phyloP scores from a whole-genome alignment of 2,329 filamentous ascomycete species.

The Rhynchosporium secalis region DNA sequence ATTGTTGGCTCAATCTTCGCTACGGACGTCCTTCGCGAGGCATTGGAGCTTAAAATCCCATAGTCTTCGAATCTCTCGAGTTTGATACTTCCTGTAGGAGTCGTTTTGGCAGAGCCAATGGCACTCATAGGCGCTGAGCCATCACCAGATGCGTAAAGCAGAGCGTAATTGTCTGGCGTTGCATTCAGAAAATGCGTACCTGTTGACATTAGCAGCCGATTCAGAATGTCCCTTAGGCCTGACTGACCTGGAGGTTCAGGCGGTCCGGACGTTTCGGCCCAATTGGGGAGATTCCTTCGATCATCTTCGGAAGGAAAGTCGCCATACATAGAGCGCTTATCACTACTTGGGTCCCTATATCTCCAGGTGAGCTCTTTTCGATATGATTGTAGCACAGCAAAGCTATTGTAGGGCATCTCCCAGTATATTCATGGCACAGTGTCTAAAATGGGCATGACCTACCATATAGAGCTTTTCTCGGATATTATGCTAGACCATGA shows the following conservation, averaged over 20 bases:
- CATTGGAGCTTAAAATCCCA: not conserved
- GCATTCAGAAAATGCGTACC: constrained; percentile 1
- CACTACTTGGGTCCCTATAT: not conserved
- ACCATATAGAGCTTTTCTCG: constrained; percentile 11
- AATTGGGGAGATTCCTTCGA: not conserved
- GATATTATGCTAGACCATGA: not conserved
- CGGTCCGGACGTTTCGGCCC: not conserved
- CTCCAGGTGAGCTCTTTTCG: too few species aligned
- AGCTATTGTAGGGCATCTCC: too few species aligned
- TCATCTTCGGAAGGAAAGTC: not conserved
- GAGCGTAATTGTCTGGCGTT: constrained; percentile 5
- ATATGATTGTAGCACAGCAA: too few species aligned
- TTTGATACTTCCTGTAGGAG: not conserved
- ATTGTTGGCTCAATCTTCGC: not conserved
- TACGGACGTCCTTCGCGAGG: constrained; percentile 6
- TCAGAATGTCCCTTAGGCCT: not conserved
- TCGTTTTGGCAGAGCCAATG: not conserved
- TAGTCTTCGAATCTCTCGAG: constrained; percentile 12
- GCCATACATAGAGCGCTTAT: not conserved
- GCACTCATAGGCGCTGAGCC: not conserved
- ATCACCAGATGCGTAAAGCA: not conserved
- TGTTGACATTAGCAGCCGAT: not conserved
- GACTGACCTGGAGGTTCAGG: not conserved
- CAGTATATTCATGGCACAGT: too few species aligned
- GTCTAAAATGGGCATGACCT: too few species aligned